These are phyloP conservation scores for Closterium sp. DNA, from an alignment of 139 green algal species.

Conservation along the genomic window DNA sequence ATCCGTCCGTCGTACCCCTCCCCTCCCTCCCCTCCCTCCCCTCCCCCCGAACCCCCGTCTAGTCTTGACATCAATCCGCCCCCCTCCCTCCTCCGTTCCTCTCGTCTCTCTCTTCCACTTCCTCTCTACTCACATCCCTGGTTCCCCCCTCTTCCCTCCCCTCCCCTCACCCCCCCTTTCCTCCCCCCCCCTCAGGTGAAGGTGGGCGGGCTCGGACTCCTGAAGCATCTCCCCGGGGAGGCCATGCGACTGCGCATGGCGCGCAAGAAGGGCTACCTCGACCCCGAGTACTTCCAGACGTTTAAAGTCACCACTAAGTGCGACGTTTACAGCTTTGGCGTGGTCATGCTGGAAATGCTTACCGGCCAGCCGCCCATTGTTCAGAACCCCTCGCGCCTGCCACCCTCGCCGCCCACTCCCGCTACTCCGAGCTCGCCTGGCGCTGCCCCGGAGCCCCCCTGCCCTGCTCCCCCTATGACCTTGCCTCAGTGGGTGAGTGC, in stretches of 20 bases:
- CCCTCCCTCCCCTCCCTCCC: no score
- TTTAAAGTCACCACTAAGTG: neutral
- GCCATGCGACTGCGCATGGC: neutral
- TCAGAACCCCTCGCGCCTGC: neutral
- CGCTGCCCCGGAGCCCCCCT: neutral
- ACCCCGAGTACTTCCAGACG: neutral
- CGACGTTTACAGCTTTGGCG: neutral
- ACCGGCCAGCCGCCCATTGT: neutral
- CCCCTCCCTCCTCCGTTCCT: neutral
- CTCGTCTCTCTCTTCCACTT: neutral
- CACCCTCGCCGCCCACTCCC: neutral
- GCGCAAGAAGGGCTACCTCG: neutral
- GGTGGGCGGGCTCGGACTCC: neutral
- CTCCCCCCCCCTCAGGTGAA: neutral
- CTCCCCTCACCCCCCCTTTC: no score
- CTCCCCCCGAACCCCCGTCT: neutral
- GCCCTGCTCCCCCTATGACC: neutral
- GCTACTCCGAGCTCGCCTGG: neutral
- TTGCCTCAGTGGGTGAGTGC: neutral
- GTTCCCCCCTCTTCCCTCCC: no score
- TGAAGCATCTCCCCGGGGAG: neutral
- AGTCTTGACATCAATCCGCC: no score
- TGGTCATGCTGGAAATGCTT: neutral
- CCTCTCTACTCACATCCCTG: no score
- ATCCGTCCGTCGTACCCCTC: no score